phyloP scores from a whole-genome alignment of 441 rosid species.

The Manihot esculenta region DNA sequence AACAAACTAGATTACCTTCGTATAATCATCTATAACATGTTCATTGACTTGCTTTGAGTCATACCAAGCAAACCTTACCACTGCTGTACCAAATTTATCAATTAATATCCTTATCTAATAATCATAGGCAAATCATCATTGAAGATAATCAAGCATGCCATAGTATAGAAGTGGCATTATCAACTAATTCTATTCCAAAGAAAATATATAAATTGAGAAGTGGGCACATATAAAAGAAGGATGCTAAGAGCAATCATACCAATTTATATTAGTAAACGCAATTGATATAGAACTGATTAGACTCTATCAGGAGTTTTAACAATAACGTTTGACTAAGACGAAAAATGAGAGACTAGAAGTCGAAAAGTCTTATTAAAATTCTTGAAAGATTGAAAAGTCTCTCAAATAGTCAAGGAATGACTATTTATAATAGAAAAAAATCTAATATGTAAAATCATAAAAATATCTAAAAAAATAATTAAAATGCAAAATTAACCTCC shows the following conservation, averaged over 20 bases:
- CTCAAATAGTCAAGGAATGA: too few relatives aligned
- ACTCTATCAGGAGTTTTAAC: too few relatives aligned
- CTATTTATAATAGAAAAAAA: too few relatives aligned
- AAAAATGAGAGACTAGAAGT: too few relatives aligned
- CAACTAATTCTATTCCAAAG: not conserved
- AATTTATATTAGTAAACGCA: not conserved
- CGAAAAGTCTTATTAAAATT: too few relatives aligned
- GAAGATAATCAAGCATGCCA: not conserved
- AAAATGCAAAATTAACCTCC: too few relatives aligned
- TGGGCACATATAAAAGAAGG: not conserved
- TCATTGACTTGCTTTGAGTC: slow-evolving; percentile 58
- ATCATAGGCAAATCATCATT: slow-evolving; percentile 16
- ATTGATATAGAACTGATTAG: too few relatives aligned
- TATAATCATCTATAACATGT: slow-evolving; percentile 62
- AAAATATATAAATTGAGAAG: not conserved
- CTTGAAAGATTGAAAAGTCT: too few relatives aligned
- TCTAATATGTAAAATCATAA: too few relatives aligned
- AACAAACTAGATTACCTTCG: slow-evolving; percentile 52
- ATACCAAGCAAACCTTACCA: slow-evolving; percentile 70
- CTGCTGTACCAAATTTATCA: slow-evolving; percentile 67
- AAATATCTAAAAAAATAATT: too few relatives aligned
- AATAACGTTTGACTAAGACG: too few relatives aligned
- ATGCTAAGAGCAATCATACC: not conserved
- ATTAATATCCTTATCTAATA: slow-evolving; percentile 67
- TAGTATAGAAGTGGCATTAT: not conserved